Base-by-base conservation (phyloP, 331 rosid species). In the Prunus yedoensis region DNA sequence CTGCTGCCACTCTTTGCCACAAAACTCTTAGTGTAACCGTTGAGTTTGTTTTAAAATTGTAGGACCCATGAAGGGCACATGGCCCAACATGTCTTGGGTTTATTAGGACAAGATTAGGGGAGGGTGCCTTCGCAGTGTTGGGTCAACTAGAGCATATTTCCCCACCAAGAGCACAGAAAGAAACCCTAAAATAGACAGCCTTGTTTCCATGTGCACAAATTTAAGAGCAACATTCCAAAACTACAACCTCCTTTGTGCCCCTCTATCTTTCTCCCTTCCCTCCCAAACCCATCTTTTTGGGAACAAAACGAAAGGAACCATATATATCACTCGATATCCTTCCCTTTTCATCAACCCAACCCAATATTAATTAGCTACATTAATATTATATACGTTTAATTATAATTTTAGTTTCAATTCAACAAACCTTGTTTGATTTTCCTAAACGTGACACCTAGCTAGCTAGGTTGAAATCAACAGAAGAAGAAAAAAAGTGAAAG, bases 131-230 rank as follows among this genome's bases (percentile, higher is more conserved):
- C 80, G 80, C 69, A 75, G 21, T 91, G 99, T 89, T 92, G 96
- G 99, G 94, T 92, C 88, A 87, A 85, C 85, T n/a, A 80, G 82
- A 87, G 89, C 96, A 87, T 88, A 88, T 85, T 89, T 89, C 97
- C 99, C 99, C 92, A 92, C 95, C 87, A 70, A 85, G 82, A 84
- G 28, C 88, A 81, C 85, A 83, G 32, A 88, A 76, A 77, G 74
- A 86, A 88, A 78, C 94, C 93, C 87, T 83, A 81, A 84, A 77
- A 78, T 85, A 86, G 92, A 89, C 96, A 86, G 78, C 88, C 68
- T 90, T 94, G 96, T 94, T 94, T 90, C 97, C 99, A 94, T 94
- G 99, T 94, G 99, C 90, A 41, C 91, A 56, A 87, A 90, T 90
- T 94, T 87, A 94, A 88, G 84, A 87, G 93, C 94, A 91, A 90